Evolutionary conservation across 2,329 filamentous ascomycete species (phyloP).

Genomic region (Botryotinia narcissicola): DNA sequence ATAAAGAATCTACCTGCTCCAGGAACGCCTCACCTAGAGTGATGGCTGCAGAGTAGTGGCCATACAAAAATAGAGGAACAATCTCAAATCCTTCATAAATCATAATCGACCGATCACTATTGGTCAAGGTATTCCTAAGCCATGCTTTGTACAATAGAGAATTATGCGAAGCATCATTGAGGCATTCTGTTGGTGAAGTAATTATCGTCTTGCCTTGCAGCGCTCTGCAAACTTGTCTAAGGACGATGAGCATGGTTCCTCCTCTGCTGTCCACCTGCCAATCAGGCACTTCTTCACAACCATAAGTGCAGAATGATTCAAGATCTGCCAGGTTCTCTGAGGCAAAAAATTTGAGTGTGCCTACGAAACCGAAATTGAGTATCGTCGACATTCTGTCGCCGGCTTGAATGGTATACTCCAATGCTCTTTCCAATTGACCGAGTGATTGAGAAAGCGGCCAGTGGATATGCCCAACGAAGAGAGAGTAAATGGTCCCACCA

Average conservation of each 20-base stretch:
- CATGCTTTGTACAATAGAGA: conserved; percentile 58
- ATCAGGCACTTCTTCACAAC: conserved; percentile 70
- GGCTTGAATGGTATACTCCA: conserved; percentile 63
- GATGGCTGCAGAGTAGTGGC: conserved; percentile 58
- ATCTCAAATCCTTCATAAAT: conserved; percentile 69
- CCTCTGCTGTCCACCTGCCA: conserved; percentile 72
- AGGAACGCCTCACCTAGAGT: conserved; percentile 54
- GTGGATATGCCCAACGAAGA: conserved; percentile 69
- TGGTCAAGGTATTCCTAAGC: conserved; percentile 48
- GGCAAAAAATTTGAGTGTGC: conserved; percentile 65
- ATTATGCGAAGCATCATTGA: conserved; percentile 68
- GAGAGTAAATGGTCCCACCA: conserved; percentile 65
- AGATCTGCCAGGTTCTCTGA: conserved; percentile 68
- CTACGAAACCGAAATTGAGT: conserved; percentile 66
- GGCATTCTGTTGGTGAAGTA: conserved; percentile 48
- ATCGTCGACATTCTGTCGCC: conserved; percentile 72
- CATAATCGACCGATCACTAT: conserved; percentile 61
- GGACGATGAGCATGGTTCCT: conserved; percentile 64
- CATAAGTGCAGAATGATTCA: conserved; percentile 67
- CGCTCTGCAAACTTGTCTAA: conserved; percentile 65
- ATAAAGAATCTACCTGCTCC: conserved; percentile 49
- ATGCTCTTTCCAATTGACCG: conserved; percentile 59
- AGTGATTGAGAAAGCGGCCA: conserved; percentile 58
- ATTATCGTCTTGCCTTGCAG: conserved; percentile 70
- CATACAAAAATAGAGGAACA: conserved; percentile 60